Evolutionary conservation across 805 yeast genomes (phyloP), one percentile per base, ranked within the genome.

Genomic region (Novakomyces olei): DNA sequence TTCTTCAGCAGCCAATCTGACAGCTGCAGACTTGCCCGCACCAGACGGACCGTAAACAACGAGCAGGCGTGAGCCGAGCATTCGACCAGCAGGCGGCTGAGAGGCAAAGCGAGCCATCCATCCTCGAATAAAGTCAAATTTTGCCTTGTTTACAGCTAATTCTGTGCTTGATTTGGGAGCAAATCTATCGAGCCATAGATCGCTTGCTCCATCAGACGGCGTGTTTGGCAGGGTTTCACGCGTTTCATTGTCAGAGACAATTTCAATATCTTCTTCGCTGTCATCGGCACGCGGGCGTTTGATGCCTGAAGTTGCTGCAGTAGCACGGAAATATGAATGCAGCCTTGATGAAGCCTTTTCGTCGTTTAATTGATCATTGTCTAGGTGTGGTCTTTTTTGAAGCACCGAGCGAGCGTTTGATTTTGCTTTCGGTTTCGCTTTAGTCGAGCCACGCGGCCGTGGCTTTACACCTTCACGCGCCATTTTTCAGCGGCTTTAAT

Each of bases 101-200:
- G 15, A n/a, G 15, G 9, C 6, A 27, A n/a, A 5, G 6, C 9
- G 10, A 14, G 19, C 5, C 32, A 29, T 29, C 32, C 32, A 29
- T 6, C 20, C 15, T 19, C 24, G 23, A 5, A 29, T 17, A 10
- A 25, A 23, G 20, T 10, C 20, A 5, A 29, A 15, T n/a, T 29
- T 29, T 8, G 22, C 24, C 19, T 29, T 29, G 19, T 29, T 23
- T 10, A 29, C 32, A 19, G 32, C 32, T n/a, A 29, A 25, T n/a
- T 29, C 32, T 14, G 22, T n/a, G 8, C 25, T n/a, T 17, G 12
- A 5, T 29, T 15, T n/a, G 19, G 32, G 32, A 7, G n/a, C 14
- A 12, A 15, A 29, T n/a, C 20, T 29, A 5, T 29, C 32, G 14
- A 17, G 14, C 32, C 32, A 29, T 18, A n/a, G n/a, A n/a, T n/a